Conservation (phyloP, 2,329 filamentous ascomycete species). For the Paraconiothyrium sp. region DNA sequence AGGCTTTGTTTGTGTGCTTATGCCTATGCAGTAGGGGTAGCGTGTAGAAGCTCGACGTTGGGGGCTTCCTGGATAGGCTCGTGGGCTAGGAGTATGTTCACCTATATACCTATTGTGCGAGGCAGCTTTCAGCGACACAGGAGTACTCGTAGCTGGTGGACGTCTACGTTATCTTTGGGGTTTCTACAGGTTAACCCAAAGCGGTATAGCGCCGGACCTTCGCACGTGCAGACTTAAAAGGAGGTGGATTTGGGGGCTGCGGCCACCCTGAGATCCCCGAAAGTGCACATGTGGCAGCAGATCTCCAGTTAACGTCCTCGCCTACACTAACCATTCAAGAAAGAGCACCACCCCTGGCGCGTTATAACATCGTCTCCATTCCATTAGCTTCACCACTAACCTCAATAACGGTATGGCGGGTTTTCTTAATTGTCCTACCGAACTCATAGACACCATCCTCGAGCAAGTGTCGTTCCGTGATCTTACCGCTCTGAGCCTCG, state of each 20-base stretch:
- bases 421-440: slow-evolving; percentile 7
- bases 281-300: slow-evolving; percentile 9
- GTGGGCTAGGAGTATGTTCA: too few relatives aligned
- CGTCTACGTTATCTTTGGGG: slow-evolving; percentile 9
- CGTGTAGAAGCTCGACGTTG: too few relatives aligned
- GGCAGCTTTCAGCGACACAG: too few relatives aligned
- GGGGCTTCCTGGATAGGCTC: too few relatives aligned
- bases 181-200: slow-evolving; percentile 9
- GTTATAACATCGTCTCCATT: slow-evolving; percentile 8
- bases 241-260: slow-evolving; percentile 9
- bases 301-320: slow-evolving; percentile 7
- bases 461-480: slow-evolving; percentile 9
- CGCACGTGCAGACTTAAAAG: slow-evolving; percentile 1
- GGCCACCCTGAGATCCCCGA: slow-evolving; percentile 1
- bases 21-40: too few relatives aligned
- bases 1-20: too few relatives aligned
- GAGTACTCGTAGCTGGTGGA: slow-evolving; percentile 9
- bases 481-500: slow-evolving; percentile 6
- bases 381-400: slow-evolving; percentile 7
- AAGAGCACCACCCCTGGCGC: slow-evolving; percentile 10
- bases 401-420: slow-evolving; percentile 10
- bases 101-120: too few relatives aligned
- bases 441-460: slow-evolving; percentile 9
- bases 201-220: slow-evolving; percentile 9
- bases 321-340: slow-evolving; percentile 8